These are phyloP conservation scores for Globisporangium acanthophoron DNA, from an alignment of 352 stramenopile genomes.

Conservation along the genomic window DNA sequence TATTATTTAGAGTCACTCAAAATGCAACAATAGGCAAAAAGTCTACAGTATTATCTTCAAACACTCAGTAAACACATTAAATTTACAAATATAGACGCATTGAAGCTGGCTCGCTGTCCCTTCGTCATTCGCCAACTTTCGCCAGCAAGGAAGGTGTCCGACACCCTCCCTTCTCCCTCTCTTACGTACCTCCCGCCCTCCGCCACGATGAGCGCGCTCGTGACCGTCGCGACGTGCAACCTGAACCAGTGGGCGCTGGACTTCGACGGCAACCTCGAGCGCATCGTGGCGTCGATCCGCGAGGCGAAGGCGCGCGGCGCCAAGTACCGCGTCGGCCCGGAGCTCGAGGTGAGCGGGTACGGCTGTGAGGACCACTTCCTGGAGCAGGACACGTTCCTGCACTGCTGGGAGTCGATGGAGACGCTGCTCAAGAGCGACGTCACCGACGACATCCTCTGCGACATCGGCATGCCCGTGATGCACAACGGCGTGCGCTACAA, in stretches of 20 bases:
- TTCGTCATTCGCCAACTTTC: no score
- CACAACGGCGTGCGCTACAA: constrained; percentile 97
- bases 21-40: no score
- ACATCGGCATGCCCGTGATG: constrained; percentile 97
- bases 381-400: constrained; percentile 96
- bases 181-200: background rate
- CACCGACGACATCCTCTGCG: constrained; percentile 94
- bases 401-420: constrained; percentile 96
- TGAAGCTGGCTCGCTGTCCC: no score
- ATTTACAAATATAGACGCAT: no score
- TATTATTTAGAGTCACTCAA: no score
- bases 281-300: constrained; percentile 89
- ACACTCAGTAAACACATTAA: no score
- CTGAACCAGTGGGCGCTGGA: constrained; percentile 99
- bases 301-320: constrained; percentile 83
- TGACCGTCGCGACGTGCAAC: constrained; percentile 97
- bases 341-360: constrained; percentile 98
- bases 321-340: constrained; percentile 95
- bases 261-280: constrained; percentile 97
- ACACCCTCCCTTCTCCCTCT: background rate
- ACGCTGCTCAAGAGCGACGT: constrained; percentile 79
- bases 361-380: constrained; percentile 99
- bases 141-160: no score
- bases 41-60: no score
- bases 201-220: constrained; percentile 61